These are phyloP conservation scores for Brassica juncea DNA, from an alignment of 345 rosid genomes.

Conservation along the genomic window DNA sequence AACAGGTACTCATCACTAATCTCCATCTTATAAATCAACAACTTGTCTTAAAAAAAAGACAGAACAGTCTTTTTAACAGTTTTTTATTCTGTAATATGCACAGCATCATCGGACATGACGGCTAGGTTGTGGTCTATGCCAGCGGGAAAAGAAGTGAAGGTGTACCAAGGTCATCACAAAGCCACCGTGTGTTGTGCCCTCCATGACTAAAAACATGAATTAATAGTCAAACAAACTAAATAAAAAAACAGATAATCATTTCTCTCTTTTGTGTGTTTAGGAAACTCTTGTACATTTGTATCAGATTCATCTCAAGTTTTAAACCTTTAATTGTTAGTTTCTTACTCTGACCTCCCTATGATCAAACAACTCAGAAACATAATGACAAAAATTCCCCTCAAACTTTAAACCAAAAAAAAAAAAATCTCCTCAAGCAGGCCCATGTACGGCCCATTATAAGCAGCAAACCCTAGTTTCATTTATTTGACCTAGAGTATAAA, in stretches of 20 bases:
- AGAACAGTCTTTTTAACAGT: conserved; percentile 3
- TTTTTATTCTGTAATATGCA: neutral
- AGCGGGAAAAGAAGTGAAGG: conserved; percentile 60
- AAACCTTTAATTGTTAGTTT: neutral
- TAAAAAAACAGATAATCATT: neutral
- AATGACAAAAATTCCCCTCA: no score
- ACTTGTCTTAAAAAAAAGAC: neutral
- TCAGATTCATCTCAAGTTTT: neutral
- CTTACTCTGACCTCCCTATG: neutral
- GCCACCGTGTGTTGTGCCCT: conserved; percentile 96
- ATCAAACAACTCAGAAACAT: neutral
- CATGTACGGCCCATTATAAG: neutral
- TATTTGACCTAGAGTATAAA: conserved; percentile 27
- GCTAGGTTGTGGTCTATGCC: conserved; percentile 88
- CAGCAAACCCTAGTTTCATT: conserved; percentile 26
- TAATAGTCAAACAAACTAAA: neutral
- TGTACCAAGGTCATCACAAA: conserved; percentile 89
- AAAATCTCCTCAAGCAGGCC: neutral
- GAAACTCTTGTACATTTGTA: conserved; percentile 22
- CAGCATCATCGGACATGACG: conserved; percentile 91
- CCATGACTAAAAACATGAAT: conserved; percentile 50
- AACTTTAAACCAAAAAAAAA: no score
- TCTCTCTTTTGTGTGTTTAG: conserved; percentile 10
- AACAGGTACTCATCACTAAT: conserved; percentile 52
- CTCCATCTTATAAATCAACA: neutral